Percentiles rank a stretch among this genome's conserved stretches.
phyloP scores from a whole-genome alignment of 495 filamentous ascomycete genomes.

The Hypoxylon trugodes region DNA sequence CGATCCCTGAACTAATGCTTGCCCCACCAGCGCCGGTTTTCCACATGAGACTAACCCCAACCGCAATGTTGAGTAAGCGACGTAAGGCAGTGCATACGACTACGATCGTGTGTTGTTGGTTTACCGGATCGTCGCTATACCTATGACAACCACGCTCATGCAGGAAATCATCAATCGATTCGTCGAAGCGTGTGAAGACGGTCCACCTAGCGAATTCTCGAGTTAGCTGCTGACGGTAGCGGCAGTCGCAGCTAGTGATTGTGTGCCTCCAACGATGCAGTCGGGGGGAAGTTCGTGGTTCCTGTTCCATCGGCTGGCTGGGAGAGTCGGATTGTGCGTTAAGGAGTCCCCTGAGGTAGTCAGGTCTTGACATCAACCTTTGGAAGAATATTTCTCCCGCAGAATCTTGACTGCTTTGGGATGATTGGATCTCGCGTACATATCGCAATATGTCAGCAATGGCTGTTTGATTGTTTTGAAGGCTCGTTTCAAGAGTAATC shows the following conservation, averaged over 20 bases:
- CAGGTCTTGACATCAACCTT: constrained; percentile 6
- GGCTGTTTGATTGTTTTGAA: not conserved
- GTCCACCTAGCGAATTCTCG: not conserved
- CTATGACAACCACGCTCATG: constrained; percentile 1
- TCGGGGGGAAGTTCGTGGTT: not conserved
- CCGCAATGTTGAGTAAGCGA: not conserved
- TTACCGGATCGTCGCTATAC: not conserved
- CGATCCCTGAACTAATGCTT: not conserved
- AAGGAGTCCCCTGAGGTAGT: not conserved
- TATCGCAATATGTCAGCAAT: not conserved
- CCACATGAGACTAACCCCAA: not conserved
- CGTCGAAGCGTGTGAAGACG: constrained; percentile 2
- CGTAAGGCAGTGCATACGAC: not conserved
- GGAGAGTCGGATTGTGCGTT: not conserved
- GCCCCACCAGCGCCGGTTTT: not conserved
- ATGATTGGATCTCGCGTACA: not conserved
- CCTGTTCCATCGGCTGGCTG: not conserved
- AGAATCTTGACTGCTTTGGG: not conserved
- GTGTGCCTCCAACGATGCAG: too few relatives aligned
- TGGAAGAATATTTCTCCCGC: not conserved
- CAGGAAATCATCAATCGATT: not conserved
- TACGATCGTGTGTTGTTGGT: not conserved
- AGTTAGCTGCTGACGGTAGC: not conserved
- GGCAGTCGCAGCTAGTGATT: not conserved
- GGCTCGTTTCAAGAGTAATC: not conserved